These are phyloP conservation scores for Hypoxylon sp. DNA, from an alignment of 2,329 filamentous ascomycete species.

Conservation along the genomic window DNA sequence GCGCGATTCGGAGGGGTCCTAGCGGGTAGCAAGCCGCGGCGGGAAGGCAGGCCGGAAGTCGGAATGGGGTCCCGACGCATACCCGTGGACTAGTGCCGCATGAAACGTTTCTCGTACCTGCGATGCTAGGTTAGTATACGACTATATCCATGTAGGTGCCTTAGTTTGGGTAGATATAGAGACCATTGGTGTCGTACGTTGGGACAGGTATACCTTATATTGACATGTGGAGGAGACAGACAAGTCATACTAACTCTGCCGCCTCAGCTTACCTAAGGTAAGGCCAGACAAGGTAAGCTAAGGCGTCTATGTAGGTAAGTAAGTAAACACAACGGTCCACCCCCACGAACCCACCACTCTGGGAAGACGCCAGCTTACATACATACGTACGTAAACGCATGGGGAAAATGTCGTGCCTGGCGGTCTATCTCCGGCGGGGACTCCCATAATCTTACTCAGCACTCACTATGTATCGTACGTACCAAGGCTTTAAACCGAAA, in stretches of 20 bases:
- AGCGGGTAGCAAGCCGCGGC: not conserved
- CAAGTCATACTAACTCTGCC: not conserved
- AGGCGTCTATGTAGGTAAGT: not conserved
- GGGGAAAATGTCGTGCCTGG: slow-evolving; percentile 9
- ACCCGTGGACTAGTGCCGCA: not conserved
- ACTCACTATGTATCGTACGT: slow-evolving; percentile 4
- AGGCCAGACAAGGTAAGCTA: not conserved
- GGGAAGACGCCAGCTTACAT: slow-evolving; percentile 18
- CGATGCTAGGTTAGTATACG: not conserved
- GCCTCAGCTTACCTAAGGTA: slow-evolving; percentile 12
- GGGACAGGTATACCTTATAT: not conserved
- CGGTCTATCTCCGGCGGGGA: slow-evolving; percentile 10
- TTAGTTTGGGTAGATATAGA: not conserved
- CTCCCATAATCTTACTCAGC: slow-evolving; percentile 20
- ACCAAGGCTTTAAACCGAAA: not conserved
- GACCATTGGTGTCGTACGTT: not conserved
- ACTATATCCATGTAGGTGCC: not conserved
- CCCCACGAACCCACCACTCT: slow-evolving; percentile 17
- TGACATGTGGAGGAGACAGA: not conserved
- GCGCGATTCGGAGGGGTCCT: not conserved
- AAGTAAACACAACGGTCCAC: not conserved
- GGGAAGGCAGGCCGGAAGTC: not conserved
- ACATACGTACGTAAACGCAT: slow-evolving; percentile 13
- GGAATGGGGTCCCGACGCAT: slow-evolving; percentile 1
- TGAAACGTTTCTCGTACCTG: not conserved